phyloP scores from a whole-genome alignment of 2,329 filamentous ascomycete species.

The Sarocladiaceae sp. region DNA sequence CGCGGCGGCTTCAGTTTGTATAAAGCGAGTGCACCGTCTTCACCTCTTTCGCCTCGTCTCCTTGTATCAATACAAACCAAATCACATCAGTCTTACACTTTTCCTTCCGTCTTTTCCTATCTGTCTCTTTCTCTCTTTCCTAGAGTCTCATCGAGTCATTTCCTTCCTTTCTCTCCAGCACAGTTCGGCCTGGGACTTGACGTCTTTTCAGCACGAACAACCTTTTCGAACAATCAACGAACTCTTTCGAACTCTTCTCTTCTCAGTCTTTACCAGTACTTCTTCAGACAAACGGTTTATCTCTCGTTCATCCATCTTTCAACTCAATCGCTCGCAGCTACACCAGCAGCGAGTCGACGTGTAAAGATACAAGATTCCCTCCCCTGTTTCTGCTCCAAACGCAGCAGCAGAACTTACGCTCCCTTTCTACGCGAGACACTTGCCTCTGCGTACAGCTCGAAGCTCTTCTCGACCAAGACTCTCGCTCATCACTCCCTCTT shows the following conservation, averaged over 20 bases:
- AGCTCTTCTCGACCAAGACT: constrained; percentile 33
- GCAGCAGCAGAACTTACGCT: constrained; percentile 15
- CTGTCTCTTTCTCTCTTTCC: constrained; percentile 16
- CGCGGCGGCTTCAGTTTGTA: not conserved
- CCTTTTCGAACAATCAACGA: constrained; percentile 4
- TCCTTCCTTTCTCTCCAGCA: constrained; percentile 20
- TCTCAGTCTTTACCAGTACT: not conserved
- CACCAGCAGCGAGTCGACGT: constrained; percentile 2
- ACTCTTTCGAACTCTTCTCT: not conserved
- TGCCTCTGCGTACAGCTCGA: constrained; percentile 34
- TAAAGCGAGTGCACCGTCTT: constrained; percentile 6
- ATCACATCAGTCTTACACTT: constrained; percentile 12
- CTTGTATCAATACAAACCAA: constrained; percentile 18
- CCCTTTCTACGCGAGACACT: constrained; percentile 35
- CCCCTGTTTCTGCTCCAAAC: constrained; percentile 20
- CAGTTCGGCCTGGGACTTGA: constrained; percentile 17
- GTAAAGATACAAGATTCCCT: constrained; percentile 24
- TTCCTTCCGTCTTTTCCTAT: constrained; percentile 15
- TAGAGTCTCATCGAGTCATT: constrained; percentile 11
- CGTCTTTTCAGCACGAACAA: not conserved
- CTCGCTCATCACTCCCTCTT: constrained; percentile 31
- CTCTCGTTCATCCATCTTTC: constrained; percentile 5
- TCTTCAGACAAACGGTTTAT: too few relatives aligned
- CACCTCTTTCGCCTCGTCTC: constrained; percentile 12
- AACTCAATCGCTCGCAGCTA: not conserved